These are phyloP conservation scores for Fusarium duplospermum DNA, from an alignment of 2,329 filamentous ascomycete species.

Conservation along the genomic window DNA sequence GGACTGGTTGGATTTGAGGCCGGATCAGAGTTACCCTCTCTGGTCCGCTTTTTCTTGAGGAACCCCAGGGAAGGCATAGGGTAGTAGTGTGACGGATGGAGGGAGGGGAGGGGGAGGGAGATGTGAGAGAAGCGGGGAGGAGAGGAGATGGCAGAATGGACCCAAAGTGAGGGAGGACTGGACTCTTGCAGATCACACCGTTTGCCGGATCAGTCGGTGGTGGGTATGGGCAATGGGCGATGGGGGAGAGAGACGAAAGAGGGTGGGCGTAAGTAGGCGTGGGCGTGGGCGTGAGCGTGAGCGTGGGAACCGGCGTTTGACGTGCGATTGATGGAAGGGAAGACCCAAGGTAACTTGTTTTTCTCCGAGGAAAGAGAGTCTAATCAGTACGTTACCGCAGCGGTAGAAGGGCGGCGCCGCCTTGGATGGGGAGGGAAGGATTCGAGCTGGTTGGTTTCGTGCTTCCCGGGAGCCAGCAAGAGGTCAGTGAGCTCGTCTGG, in stretches of 20 bases:
- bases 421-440: conserved; percentile 23
- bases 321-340: neutral
- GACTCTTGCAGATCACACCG: conserved; percentile 40
- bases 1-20: conserved; percentile 74
- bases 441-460: conserved; percentile 33
- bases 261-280: neutral
- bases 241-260: conserved; percentile 3
- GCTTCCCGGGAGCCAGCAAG: conserved; percentile 26
- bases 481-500: conserved; percentile 41
- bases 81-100: conserved; percentile 37
- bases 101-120: conserved; percentile 23
- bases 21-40: conserved; percentile 82
- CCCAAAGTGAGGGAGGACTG: conserved; percentile 33
- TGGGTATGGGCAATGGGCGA: conserved; percentile 15
- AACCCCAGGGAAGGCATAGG: conserved; percentile 95
- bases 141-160: conserved; percentile 29
- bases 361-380: neutral
- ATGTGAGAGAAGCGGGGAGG: conserved; percentile 30
- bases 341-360: neutral
- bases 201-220: conserved; percentile 35
- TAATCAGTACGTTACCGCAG: neutral
- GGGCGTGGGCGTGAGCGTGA: neutral
- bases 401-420: neutral
- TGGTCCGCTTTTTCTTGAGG: conserved; percentile 98
- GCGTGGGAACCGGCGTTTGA: conserved; percentile 22